Evolutionary conservation across 2,329 filamentous ascomycete genomes (phyloP), one percentile per base, ranked within the genome.

Genomic region (Claviceps capensis): DNA sequence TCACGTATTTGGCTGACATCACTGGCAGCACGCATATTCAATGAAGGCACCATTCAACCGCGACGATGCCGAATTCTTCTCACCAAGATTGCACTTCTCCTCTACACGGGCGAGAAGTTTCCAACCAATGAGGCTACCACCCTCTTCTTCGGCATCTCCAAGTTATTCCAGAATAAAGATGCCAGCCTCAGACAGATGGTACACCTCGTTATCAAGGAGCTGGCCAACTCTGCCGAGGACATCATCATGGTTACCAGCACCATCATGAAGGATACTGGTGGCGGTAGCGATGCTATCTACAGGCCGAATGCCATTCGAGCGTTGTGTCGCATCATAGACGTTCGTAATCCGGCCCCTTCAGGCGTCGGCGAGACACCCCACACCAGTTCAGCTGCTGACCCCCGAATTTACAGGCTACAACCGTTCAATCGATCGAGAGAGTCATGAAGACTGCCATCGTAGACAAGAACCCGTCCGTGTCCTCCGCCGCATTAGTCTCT

Each of bases 221-320:
- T 98, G 63, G 88, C 91, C 60, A 82, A 83, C 69, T 95, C 89
- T 23, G 93, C 93, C 54, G 89, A 97, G 74, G 93, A 98, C 77
- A 94, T 96, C 58, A 98, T 98, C 68, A 97, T 98, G 93, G 93
- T 96, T 56, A 98, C 93, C 17, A 95, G 88, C 71, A 96, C 91
- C 61, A 96, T 98, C 62, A 98, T 97, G 93, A 98, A 98, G 76
- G 93, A 98, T 69, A 96, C 91, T 11, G 89, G 90, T 50, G 89
- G 94, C 57, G 88, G 90, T 63, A 96, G 88, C 64, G 93, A 97
- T 66, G 85, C 90, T 50, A 82, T 96, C 52, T 96, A 90, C 74
- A 81, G 93, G 63, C 88, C 93, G 50, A 98, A 98, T 73, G 91
- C 93, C 56, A 97, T 97, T 66, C 81, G 93, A 61, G 90, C 91